These are phyloP conservation scores for Colletotrichum paranaense DNA, from an alignment of 2,329 filamentous ascomycete species.

Conservation along the genomic window DNA sequence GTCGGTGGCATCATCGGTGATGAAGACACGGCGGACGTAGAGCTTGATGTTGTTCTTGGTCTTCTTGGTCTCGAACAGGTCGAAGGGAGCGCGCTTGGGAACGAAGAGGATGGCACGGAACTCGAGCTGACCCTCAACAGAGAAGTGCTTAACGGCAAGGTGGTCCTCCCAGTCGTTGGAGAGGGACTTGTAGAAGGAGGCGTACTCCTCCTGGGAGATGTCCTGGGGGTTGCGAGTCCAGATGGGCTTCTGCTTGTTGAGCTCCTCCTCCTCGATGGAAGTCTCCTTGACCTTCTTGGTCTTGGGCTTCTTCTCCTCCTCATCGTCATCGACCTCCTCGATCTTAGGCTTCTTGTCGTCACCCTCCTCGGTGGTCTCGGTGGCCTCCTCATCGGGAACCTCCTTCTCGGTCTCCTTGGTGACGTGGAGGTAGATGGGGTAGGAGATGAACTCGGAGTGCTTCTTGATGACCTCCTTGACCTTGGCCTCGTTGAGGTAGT, in stretches of 20 bases:
- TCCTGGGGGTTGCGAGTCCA: constrained; percentile 98
- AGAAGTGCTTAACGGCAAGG: constrained; percentile 99
- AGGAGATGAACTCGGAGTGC: constrained; percentile 99
- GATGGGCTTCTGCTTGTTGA: constrained; percentile 99
- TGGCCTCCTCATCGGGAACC: constrained; percentile 94
- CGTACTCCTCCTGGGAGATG: constrained; percentile 96
- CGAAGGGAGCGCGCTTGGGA: constrained; percentile 98
- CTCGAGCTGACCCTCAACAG: constrained; percentile 99
- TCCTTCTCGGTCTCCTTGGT: constrained; percentile 99
- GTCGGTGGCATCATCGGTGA: constrained; percentile 99
- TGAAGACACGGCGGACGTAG: constrained; percentile 99
- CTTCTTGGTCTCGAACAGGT: constrained; percentile 99
- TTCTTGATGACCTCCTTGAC: constrained; percentile 99
- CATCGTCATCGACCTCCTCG: constrained; percentile 90
- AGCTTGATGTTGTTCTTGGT: constrained; percentile 99
- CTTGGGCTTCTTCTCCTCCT: constrained; percentile 95
- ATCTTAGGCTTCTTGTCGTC: constrained; percentile 96
- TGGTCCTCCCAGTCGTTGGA: constrained; percentile 99
- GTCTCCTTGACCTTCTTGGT: constrained; percentile 99
- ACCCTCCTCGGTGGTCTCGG: constrained; percentile 72
- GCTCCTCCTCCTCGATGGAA: constrained; percentile 98
- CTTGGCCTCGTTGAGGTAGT: constrained; percentile 98
- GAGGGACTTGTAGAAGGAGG: constrained; percentile 99
- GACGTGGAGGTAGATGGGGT: constrained; percentile 99
- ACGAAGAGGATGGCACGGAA: constrained; percentile 99